Evolutionary conservation across 2,329 filamentous ascomycete species (phyloP), one percentile per base, ranked within the genome.

Genomic region (Colletotrichum navitas): DNA sequence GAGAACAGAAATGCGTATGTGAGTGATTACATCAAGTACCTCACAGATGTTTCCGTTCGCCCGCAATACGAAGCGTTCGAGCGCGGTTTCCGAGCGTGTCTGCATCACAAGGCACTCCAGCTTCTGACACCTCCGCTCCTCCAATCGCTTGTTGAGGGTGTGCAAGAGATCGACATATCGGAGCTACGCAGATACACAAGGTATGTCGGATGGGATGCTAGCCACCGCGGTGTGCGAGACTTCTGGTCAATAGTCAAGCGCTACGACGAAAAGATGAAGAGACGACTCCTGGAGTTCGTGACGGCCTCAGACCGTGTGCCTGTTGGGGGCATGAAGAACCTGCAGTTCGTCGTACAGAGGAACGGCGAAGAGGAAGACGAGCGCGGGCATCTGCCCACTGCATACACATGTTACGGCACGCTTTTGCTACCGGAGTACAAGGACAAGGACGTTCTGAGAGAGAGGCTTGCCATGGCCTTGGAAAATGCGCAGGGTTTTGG

Each of bases 371-470:
- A 88, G 74, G 83, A 86, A 8, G 85, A 83, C 2, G 83, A 84
- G 1, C 78, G 79, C 3, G 87, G 86, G 0, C 87, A 89, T 74
- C 77, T 99, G 76, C 96, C 96, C 4, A 97, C 93, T 6, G 95
- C 94, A 73, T 92, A 94, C 77, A 99, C 96, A 0, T 99, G 96
- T 81, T 98, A 97, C 82, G 94, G 95, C 1, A 95, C 93, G 59
- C 82, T 99, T 56, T 83, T 97, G 74, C 81, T 99, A 73, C 96
- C 96, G 1, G 91, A 95, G 81, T 99, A 98, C 80, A 86, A 83
- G 65, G 89, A 89, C 49, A 89, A 86, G 78, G 90, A 92, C 71
- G 89, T 93, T 45, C 79, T 99, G 78, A 87, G 87, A 79, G 86
- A 91, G 82, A 93, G 95, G 77, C 82, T 99, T 77, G 87, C 85